Conservation (phyloP, 2,329 filamentous ascomycete genomes). For the Drechslera avenae region DNA sequence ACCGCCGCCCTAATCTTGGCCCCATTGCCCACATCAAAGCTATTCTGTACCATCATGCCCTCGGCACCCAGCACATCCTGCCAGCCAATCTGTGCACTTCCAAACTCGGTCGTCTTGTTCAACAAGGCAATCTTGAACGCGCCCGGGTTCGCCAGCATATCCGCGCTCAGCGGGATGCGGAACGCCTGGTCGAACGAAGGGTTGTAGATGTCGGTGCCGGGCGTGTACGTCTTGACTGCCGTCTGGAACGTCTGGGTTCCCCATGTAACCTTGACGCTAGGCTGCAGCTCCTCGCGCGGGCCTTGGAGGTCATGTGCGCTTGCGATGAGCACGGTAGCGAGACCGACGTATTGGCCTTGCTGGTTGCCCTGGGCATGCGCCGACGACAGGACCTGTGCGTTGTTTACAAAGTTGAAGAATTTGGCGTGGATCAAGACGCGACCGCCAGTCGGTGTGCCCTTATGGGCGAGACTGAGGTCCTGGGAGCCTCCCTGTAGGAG, state of each 20-base stretch:
- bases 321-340: constrained; percentile 53
- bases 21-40: constrained; percentile 36
- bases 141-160: constrained; percentile 28
- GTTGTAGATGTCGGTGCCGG: constrained; percentile 57
- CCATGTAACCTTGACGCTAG: constrained; percentile 54
- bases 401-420: constrained; percentile 52
- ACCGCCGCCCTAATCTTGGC: constrained; percentile 32
- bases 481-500: constrained; percentile 51
- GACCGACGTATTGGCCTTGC: constrained; percentile 45
- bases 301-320: constrained; percentile 52
- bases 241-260: constrained; percentile 52
- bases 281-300: constrained; percentile 52
- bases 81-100: constrained; percentile 34
- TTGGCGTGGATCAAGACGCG: constrained; percentile 47
- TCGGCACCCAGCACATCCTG: constrained; percentile 31
- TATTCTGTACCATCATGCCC: constrained; percentile 25
- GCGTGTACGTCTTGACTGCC: constrained; percentile 50
- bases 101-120: constrained; percentile 36
- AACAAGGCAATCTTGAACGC: constrained; percentile 36
- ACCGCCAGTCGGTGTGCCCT: constrained; percentile 47
- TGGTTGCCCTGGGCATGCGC: constrained; percentile 21
- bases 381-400: constrained; percentile 41
- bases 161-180: constrained; percentile 49
- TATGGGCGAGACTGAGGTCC: constrained; percentile 48
- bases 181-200: constrained; percentile 56